Conservation (phyloP, 176 grass and related monocot genomes). For the Alloteropsis semialata region DNA sequence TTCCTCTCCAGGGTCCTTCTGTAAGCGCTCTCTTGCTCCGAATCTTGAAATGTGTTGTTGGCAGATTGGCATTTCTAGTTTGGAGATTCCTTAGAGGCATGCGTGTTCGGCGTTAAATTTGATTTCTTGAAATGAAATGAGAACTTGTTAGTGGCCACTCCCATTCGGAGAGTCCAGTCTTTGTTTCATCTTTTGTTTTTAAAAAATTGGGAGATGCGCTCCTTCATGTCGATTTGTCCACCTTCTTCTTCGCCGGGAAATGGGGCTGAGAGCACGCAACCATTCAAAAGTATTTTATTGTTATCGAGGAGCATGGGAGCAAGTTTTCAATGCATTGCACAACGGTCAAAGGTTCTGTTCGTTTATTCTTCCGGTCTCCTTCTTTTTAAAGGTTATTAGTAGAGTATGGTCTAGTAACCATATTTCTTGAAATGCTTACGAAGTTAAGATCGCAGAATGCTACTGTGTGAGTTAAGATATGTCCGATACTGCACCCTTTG, state of each 20-base stretch:
- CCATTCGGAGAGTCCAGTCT: neutral
- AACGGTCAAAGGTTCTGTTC: constrained; percentile 41
- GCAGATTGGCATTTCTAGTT: neutral
- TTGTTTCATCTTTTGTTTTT: neutral
- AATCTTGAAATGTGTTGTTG: constrained; percentile 36
- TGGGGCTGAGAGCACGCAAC: neutral
- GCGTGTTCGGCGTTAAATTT: neutral
- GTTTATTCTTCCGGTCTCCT: constrained; percentile 35
- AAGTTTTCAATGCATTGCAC: constrained; percentile 49
- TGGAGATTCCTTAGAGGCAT: neutral
- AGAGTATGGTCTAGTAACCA: neutral
- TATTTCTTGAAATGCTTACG: constrained; percentile 22
- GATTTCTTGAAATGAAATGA: constrained; percentile 5
- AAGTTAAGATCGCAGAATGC: neutral
- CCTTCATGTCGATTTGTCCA: constrained; percentile 36
- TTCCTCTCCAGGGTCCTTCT: constrained; percentile 76
- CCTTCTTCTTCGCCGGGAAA: constrained; percentile 38
- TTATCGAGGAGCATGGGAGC: constrained; percentile 34
- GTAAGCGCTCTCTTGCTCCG: constrained; percentile 41
- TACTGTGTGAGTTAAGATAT: neutral
- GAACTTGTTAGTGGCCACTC: neutral
- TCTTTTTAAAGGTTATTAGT: constrained; percentile 25
- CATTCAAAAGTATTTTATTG: constrained; percentile 35
- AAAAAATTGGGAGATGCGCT: constrained; percentile 26
- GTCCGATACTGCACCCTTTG: neutral